These are phyloP conservation scores for Cardamine resedifolia DNA, from an alignment of 345 rosid species.

Conservation along the genomic window DNA sequence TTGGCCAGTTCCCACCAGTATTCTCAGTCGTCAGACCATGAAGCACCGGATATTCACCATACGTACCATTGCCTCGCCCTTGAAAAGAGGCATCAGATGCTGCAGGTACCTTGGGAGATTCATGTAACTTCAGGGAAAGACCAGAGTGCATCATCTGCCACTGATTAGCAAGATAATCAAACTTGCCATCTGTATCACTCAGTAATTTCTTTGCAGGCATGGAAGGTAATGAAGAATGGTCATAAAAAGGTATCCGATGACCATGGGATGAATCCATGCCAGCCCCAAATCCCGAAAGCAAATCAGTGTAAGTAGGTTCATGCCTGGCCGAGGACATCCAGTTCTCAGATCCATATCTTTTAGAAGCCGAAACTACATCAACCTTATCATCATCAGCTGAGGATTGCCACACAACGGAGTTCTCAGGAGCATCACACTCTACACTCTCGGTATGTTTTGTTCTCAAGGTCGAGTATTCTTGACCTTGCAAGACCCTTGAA, in stretches of 20 bases:
- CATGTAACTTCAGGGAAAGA: slow-evolving; percentile 52
- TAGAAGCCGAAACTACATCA: slow-evolving; percentile 48
- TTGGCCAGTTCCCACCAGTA: slow-evolving; percentile 56
- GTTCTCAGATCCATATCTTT: slow-evolving; percentile 54
- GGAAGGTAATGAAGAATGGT: slow-evolving; percentile 38
- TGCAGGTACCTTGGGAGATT: slow-evolving; percentile 39
- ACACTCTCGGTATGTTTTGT: slow-evolving; percentile 50
- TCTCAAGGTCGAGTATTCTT: slow-evolving; percentile 72
- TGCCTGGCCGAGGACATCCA: slow-evolving; percentile 51
- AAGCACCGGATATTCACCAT: slow-evolving; percentile 45
- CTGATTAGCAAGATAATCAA: slow-evolving; percentile 41
- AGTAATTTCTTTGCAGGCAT: slow-evolving; percentile 38
- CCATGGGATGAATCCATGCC: slow-evolving; percentile 45
- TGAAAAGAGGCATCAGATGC: slow-evolving; percentile 44
- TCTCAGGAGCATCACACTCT: slow-evolving; percentile 57
- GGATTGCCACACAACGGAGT: slow-evolving; percentile 57
- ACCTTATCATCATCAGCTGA: slow-evolving; percentile 57
- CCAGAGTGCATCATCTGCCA: slow-evolving; percentile 57
- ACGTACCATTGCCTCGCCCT: slow-evolving; percentile 44
- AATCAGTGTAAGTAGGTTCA: slow-evolving; percentile 56
- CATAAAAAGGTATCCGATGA: slow-evolving; percentile 42
- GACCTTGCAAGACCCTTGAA: slow-evolving; percentile 82
- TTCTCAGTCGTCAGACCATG: slow-evolving; percentile 47
- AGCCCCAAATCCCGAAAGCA: slow-evolving; percentile 62
- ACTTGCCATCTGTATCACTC: slow-evolving; percentile 50